phyloP scores from a whole-genome alignment of 1,139 yeast species.

The Saccharomyces pastorianus region DNA sequence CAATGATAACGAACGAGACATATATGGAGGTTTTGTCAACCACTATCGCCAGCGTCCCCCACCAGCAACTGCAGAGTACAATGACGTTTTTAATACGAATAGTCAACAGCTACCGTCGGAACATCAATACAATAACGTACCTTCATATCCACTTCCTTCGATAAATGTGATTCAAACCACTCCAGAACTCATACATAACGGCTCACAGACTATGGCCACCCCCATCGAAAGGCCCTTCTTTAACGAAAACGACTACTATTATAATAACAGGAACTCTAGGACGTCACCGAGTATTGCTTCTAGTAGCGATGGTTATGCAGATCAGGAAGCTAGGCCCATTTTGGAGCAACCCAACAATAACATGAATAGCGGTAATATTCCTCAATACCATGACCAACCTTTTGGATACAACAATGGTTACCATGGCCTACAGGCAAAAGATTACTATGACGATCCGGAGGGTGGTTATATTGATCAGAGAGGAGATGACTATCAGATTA shows the following conservation, averaged over 20 bases:
- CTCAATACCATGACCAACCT: not conserved
- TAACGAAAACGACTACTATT: conserved; percentile 15
- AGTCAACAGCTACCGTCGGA: conserved; percentile 1
- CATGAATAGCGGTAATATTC: conserved; percentile 2
- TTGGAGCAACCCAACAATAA: conserved; percentile 6
- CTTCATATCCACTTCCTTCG: conserved; percentile 10
- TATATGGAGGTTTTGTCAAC: not conserved
- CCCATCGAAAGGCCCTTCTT: conserved; percentile 7
- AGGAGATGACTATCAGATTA: conserved; percentile 32
- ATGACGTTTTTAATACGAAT: not conserved
- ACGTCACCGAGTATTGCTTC: not conserved
- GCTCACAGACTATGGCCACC: conserved; percentile 5
- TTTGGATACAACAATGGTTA: conserved; percentile 1
- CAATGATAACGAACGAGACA: not conserved
- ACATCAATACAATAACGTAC: not conserved
- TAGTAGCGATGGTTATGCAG: conserved; percentile 10
- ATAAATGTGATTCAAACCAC: conserved; percentile 19
- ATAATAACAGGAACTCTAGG: not conserved
- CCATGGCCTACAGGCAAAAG: not conserved
- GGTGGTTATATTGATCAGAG: conserved; percentile 26
- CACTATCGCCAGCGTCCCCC: not conserved
- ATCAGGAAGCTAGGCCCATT: conserved; percentile 19
- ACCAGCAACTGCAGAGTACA: not conserved
- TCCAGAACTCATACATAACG: conserved; percentile 10
- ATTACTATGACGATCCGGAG: conserved; percentile 14